phyloP scores from a whole-genome alignment of 495 filamentous ascomycete species.

The Neohortaea acidophila region DNA sequence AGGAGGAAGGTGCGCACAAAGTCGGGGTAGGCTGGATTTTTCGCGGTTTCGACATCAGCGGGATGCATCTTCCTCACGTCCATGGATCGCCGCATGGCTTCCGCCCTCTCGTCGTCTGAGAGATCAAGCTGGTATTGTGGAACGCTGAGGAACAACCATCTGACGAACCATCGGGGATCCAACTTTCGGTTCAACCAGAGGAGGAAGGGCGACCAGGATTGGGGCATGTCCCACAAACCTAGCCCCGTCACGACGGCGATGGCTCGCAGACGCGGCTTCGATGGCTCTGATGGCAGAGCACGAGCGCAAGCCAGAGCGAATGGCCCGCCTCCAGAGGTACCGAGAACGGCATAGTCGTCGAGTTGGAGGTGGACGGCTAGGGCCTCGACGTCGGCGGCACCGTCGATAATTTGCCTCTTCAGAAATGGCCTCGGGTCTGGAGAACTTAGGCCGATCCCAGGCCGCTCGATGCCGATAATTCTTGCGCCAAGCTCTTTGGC shows the following conservation, averaged over 20 bases:
- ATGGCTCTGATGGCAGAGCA: not conserved
- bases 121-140: too few relatives aligned
- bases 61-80: too few relatives aligned
- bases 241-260: conserved; percentile 4
- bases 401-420: conserved; percentile 1
- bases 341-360: conserved; percentile 5
- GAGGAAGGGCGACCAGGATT: not conserved
- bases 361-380: conserved; percentile 5
- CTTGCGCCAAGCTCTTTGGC: conserved; percentile 2
- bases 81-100: too few relatives aligned
- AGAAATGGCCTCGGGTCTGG: conserved; percentile 4
- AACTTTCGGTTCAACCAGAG: not conserved
- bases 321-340: conserved; percentile 6
- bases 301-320: conserved; percentile 11
- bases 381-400: conserved; percentile 2
- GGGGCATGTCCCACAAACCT: not conserved
- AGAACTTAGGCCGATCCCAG: conserved; percentile 5
- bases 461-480: conserved; percentile 9
- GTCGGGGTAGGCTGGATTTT: too few relatives aligned
- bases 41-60: too few relatives aligned
- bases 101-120: too few relatives aligned
- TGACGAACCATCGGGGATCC: not conserved
- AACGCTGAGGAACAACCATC: not conserved
- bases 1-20: not conserved
- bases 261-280: conserved; percentile 1